Evolutionary conservation across 176 grass and related monocot genomes (phyloP), one percentile per base, ranked within the genome.

Genomic region (Eragrostis nindensis): DNA sequence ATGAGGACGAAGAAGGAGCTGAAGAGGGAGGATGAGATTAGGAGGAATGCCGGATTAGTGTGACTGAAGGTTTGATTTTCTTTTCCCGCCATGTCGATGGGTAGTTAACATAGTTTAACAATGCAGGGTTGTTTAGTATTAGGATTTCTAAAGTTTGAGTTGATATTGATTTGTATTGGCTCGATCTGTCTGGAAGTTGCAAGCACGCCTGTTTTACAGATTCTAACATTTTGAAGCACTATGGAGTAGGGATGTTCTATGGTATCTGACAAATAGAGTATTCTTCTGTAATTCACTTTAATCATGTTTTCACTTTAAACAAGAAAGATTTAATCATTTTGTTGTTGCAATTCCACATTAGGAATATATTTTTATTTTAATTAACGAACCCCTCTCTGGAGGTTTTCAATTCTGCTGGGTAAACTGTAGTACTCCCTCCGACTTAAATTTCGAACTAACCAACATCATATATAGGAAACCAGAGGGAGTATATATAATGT

Each of bases 1-100:
- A 76, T 86, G 90, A 88, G 69, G 78, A 90, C 89, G 92, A 94
- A 90, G 81, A 94, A 84, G 71, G 82, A 87, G 11, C 62, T 85
- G 44, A 81, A n/a, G 75, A 82, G 32, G 56, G 67, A 84, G 42
- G 77, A 81, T 66, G 73, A 52, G 61, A 81, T 44, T 61, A 32
- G 57, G 8, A 84, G 50, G 66, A 60, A 74, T 71, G 72, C 39
- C 5, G 27, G 57, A 30, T 2, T 60, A 13, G 25, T 59, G 7
- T 71, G 64, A 76, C 36, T 18, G 18, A 43, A 80, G 38, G 19
- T 36, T 62, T 56, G 46, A 36, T 27, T 71, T 57, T 88, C 50
- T 25, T 24, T 21, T 11, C 24, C 26, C 27, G 54, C 24, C 62
- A 25, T 69, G 30, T 13, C 10, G 70, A 8, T 81, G 19, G 10